phyloP scores from a whole-genome alignment of 2,329 filamentous ascomycete species.

The Clonostachys sp. region DNA sequence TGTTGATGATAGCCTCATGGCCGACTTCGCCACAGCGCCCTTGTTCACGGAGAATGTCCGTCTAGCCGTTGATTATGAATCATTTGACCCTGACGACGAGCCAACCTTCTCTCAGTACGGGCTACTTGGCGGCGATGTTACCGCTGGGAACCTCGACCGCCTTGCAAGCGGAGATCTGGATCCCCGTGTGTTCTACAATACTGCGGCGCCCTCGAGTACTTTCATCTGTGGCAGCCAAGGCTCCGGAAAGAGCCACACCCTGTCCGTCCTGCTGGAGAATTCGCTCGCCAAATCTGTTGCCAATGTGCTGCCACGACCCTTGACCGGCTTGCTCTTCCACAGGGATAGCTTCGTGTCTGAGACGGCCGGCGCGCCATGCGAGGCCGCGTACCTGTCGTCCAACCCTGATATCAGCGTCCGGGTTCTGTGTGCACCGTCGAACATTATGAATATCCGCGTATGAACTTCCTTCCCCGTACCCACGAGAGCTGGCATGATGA shows the following conservation, averaged over 20 bases:
- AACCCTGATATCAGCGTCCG: constrained; percentile 36
- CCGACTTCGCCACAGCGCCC: constrained; percentile 18
- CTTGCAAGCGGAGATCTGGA: neutral
- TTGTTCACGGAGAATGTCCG: constrained; percentile 21
- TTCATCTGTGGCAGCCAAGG: constrained; percentile 64
- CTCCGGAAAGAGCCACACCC: constrained; percentile 59
- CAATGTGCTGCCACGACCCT: constrained; percentile 40
- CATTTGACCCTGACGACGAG: neutral
- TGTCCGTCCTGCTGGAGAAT: constrained; percentile 53
- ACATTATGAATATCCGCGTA: constrained; percentile 29
- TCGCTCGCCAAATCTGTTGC: constrained; percentile 41
- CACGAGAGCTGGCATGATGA: neutral
- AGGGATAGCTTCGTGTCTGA: constrained; percentile 54
- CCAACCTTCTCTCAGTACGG: constrained; percentile 4
- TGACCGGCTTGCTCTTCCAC: constrained; percentile 61
- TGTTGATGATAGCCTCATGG: constrained; percentile 4
- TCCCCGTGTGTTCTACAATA: constrained; percentile 36
- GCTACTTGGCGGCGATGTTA: constrained; percentile 2
- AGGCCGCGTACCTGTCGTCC: constrained; percentile 52
- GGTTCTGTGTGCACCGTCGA: constrained; percentile 51
- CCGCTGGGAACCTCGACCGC: neutral
- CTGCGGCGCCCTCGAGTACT: constrained; percentile 46
- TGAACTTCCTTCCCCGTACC: constrained; percentile 10
- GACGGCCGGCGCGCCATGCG: constrained; percentile 44
- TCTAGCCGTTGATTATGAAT: neutral